Percentiles rank a stretch among this genome's conserved stretches.
phyloP scores from a whole-genome alignment of 495 filamentous ascomycete genomes.

The Penicillium maclennaniae region DNA sequence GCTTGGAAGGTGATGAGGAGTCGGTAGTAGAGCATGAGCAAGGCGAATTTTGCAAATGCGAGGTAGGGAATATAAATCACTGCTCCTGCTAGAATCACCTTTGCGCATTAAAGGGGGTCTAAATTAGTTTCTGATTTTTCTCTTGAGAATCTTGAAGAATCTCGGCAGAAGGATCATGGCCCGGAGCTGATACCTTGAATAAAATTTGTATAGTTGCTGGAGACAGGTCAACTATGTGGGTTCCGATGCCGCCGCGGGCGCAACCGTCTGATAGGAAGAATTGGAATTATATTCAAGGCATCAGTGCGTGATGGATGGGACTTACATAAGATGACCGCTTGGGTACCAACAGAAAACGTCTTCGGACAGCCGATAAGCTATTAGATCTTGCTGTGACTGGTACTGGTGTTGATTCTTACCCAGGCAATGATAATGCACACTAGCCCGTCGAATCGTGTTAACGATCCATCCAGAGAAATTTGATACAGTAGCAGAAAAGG shows the following conservation, averaged over 20 bases:
- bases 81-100: conserved; percentile 23
- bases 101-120: not conserved
- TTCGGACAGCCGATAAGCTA: not conserved
- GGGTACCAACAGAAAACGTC: not conserved
- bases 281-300: not conserved
- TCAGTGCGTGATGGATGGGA: too few species aligned
- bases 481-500: not conserved
- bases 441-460: not conserved
- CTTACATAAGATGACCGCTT: not conserved
- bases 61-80: conserved; percentile 34
- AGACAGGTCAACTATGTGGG: not conserved
- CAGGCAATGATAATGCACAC: conserved; percentile 1
- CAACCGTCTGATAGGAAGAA: not conserved
- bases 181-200: not conserved
- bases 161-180: too few species aligned
- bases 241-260: not conserved
- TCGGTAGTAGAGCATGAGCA: conserved; percentile 30
- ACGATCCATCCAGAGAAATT: not conserved
- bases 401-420: not conserved
- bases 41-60: conserved; percentile 29
- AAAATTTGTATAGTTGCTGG: not conserved
- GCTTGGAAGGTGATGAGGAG: not conserved
- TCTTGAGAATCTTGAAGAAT: not conserved
- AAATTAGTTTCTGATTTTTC: not conserved
- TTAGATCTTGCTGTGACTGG: not conserved